Base-by-base conservation (phyloP, 2,329 filamentous ascomycete genomes). In the Epichloe aotearoae region DNA sequence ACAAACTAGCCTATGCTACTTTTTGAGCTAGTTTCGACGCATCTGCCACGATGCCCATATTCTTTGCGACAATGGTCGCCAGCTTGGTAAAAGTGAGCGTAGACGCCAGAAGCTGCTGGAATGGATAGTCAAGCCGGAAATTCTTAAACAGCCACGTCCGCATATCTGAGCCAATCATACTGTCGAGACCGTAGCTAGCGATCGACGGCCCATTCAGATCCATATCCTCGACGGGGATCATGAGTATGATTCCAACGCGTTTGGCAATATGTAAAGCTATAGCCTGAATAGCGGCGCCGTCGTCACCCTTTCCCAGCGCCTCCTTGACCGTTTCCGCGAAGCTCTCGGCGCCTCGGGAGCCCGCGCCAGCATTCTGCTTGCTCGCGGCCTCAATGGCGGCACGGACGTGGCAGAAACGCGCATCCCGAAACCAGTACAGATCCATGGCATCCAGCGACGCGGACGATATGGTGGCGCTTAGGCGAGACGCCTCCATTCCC, bases 151-250 rank as follows among this genome's bases (percentile, higher is more conserved):
- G 54, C 62, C 66, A 66, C 33, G 59, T 66, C 20, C 65, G 56
- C 40, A 69, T 48, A 57, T 69, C 66, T 1, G 64, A 61, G 1
- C 63, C 65, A 17, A 67, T 59, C 66, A 69, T 67, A 54, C 60
- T 63, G 53, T 69, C 66, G 1, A 68, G 47, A 2, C 66, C 66
- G 47, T 67, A 65, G 17, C 49, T 54, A 3, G 59, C 62, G n/a
- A 68, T 56, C 23, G 52, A 53, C 7, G 33, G 39, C 5, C 19
- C 48, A 11, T 49, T 34, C 14, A 42, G 39, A 30, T 51, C 55
- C 37, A 42, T 19, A 2, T 42, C 15, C 4, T 23, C 40, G 2
- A 42, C 6, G 11, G 40, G 11, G 14, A 42, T 11, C 15, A 42
- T 23, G 11, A 23, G 11, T 11, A 17, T 19, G 2, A 5, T 6